Evolutionary conservation across 805 yeast species (phyloP), one percentile per base, ranked within the genome.

Genomic region (Zygosaccharomyces lentus): DNA sequence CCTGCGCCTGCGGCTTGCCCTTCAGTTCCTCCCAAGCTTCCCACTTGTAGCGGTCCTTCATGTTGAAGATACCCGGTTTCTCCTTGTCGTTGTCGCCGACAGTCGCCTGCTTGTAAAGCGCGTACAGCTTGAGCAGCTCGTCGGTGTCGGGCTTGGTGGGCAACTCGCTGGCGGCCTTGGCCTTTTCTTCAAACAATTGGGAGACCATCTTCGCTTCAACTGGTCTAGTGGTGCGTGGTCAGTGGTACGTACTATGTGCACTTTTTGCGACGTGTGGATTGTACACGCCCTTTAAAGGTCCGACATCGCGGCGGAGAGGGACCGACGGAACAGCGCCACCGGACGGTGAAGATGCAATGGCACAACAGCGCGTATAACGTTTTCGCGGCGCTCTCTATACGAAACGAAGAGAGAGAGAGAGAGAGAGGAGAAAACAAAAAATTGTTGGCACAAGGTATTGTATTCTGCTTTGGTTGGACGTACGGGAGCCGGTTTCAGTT

Each of bases 11-110:
- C 34, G 88, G 70, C 50, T 78, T 78, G 48, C 99, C 99, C 73
- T 86, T 84, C 62, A 83, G 73, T 59, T 81, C 82, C 61, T 83
- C 83, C 98, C 98, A 93, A 7, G 98, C 78, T 65, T 90, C 91
- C 98, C 98, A 93, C 77, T 93, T 93, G 79, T 87, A 86, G 72
- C 95, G 89, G 57, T 91, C 97, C 74, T 85, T 88, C 73, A 93
- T 77, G 72, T 89, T 95, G 68, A 93, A 87, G 49, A 86, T 71
- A 53, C 96, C 93, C 45, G 99, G 99, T 73, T 87, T 87, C 46
- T 76, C 73, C 51, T 96, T 85, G 55, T 67, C 69, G 78, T 88
- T 88, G 77, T 93, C 99, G 55, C 99, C 99, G 47, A 83, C 84
- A 29, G 97, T 91, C 58, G 98, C 96, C 74, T 93, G 99, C 72